Conservation (phyloP, 139 green algal species). For the Chlamydomonas asymmetrica region DNA sequence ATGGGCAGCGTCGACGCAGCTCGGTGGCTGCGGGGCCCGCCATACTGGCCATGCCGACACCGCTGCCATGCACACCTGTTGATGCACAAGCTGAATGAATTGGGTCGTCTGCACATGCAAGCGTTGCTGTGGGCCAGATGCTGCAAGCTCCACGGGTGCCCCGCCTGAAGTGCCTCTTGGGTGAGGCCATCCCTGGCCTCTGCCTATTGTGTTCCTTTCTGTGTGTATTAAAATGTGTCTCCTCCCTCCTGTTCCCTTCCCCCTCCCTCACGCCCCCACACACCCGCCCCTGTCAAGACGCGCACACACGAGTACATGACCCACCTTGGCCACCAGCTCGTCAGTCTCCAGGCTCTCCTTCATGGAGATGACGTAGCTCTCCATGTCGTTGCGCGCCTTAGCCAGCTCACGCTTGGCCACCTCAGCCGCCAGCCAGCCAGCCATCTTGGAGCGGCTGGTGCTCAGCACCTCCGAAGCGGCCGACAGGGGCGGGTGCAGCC, state of each 20-base stretch:
- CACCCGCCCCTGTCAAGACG: not conserved
- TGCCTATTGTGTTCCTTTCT: too few species aligned
- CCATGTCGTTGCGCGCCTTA: constrained; percentile 85
- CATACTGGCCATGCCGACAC: too few species aligned
- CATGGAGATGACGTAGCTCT: constrained; percentile 88
- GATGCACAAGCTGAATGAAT: too few species aligned
- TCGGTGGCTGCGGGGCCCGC: too few species aligned
- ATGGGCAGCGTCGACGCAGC: too few species aligned
- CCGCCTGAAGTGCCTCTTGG: too few species aligned
- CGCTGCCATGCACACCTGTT: too few species aligned
- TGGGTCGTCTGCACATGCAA: too few species aligned
- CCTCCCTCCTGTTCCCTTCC: not conserved
- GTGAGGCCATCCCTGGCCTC: too few species aligned
- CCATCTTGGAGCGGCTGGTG: not conserved
- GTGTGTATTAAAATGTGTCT: too few species aligned
- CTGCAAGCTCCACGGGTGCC: too few species aligned
- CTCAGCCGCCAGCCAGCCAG: constrained; percentile 49
- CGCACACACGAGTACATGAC: not conserved
- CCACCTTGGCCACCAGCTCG: constrained; percentile 54
- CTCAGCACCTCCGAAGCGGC: not conserved
- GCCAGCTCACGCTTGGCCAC: constrained; percentile 58
- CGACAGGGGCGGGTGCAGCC: constrained; percentile 7
- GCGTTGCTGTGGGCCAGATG: too few species aligned
- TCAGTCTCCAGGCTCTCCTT: constrained; percentile 59
- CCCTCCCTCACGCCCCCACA: not conserved